Evolutionary conservation across 805 yeast species (phyloP), one percentile per base, ranked within the genome.

Genomic region (Candida manassasensis): DNA sequence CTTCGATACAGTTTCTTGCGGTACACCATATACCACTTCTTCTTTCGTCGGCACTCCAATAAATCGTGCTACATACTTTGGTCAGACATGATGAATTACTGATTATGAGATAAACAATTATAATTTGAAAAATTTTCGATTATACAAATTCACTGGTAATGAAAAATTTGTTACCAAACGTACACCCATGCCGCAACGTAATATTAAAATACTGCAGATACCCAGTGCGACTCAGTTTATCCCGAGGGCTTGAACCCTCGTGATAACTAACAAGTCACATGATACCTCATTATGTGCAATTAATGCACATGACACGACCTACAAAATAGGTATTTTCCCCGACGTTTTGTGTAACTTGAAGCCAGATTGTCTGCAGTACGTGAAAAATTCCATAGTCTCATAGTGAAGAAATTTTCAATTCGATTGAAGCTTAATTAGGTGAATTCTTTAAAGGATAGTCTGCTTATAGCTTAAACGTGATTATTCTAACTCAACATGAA

Each of bases 391-490:
- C 7, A 8, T 21, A 21, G 7, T 21, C 22, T 21, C 22, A 21
- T 21, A 21, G 27, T 24, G 27, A 24, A 24, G 27, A 30, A 30
- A 14, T 30, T 30, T 30, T 19, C 21, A 15, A 27, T 9, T 10
- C 10, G 15, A 9, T 17, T 29, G 22, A 29, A 29, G 26, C 8
- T 26, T 26, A 12, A 14, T 19, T 11, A 19, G 15, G 11, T 19
- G 19, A 19, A 19, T 30, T 21, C 21, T 21, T 19, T 21, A 81
- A 81, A 73, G 87, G 79, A 81, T 82, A 82, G 88, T 82, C 89
- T 75, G 89, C 85, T 34, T 5, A 49, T 57, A 67, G 85, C 86
- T 81, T 81, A 80, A 79, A 77, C 69, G 77, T 77, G 85, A 79
- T 80, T 80, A 80, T 79, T 79, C 82, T 77, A 66, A 36, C 31